Percentiles rank a stretch among this genome's conserved stretches.
Evolutionary conservation across 441 rosid genomes (phyloP).

Genomic region (Viola pubescens): DNA sequence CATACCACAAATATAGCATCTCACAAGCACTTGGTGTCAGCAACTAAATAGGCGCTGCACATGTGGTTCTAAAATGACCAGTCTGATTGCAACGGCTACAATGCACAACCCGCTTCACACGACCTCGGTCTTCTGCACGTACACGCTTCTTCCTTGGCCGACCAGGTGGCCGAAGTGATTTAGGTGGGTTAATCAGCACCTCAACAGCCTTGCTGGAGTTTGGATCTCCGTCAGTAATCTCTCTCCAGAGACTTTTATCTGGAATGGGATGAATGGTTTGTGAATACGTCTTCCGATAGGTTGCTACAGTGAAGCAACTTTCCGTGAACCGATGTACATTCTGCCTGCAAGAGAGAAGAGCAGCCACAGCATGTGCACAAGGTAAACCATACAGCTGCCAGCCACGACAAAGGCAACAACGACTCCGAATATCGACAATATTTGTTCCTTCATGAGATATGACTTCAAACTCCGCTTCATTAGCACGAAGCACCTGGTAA

Average conservation of each 20-base stretch:
- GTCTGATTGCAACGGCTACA: conserved; percentile 98
- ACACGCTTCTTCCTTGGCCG: conserved; percentile 88
- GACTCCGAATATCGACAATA: conserved; percentile 82
- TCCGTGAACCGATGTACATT: conserved; percentile 91
- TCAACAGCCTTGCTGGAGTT: conserved; percentile 32
- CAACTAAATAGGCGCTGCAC: conserved; percentile 81
- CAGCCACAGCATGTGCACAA: conserved; percentile 95
- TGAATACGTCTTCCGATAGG: conserved; percentile 82
- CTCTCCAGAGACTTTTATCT: conserved; percentile 82
- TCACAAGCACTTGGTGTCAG: conserved; percentile 5
- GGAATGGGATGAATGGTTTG: conserved; percentile 97
- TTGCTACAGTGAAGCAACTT: conserved; percentile 95
- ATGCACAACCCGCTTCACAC: conserved; percentile 84
- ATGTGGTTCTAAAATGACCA: conserved; percentile 94
- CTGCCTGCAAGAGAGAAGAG: conserved; percentile 94
- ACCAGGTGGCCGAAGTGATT: conserved; percentile 88
- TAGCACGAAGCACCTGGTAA: conserved; percentile 87
- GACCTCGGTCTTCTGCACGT: conserved; percentile 81
- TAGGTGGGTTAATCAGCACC: conserved; percentile 64
- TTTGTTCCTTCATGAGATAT: conserved; percentile 88
- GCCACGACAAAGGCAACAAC: conserved; percentile 93
- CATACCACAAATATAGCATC: conserved; percentile 11
- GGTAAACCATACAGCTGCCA: conserved; percentile 97
- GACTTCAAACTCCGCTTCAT: conserved; percentile 95
- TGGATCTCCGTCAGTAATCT: conserved; percentile 62